Evolutionary conservation across 2,329 filamentous ascomycete genomes (phyloP).

Genomic region (Talaromyces verruculosus): DNA sequence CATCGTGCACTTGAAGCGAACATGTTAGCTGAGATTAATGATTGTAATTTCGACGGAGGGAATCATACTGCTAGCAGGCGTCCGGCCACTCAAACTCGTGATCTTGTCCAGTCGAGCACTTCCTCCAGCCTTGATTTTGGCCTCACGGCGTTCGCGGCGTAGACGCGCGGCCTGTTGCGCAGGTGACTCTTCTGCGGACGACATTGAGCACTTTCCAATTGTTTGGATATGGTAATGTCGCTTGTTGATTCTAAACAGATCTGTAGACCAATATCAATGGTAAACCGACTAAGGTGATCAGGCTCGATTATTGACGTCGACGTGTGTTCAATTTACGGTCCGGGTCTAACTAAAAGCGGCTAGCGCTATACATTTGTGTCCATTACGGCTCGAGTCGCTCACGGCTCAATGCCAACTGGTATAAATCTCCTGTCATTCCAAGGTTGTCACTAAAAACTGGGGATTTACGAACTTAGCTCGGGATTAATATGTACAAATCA

Average conservation of each 20-base stretch:
- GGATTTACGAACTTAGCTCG: conserved; percentile 98
- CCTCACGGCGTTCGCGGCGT: conserved; percentile 62
- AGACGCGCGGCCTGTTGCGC: conserved; percentile 57
- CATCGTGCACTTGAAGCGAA: conserved; percentile 12
- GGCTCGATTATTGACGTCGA: not conserved
- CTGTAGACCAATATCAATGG: not conserved
- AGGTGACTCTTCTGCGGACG: conserved; percentile 45
- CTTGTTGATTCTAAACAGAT: not conserved
- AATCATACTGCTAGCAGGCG: conserved; percentile 40
- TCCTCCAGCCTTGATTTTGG: conserved; percentile 61
- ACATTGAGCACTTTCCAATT: conserved; percentile 28
- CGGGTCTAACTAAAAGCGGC: not conserved
- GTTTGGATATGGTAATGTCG: not conserved
- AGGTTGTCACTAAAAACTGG: conserved; percentile 95
- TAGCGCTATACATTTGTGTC: conserved; percentile 56
- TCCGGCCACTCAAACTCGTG: conserved; percentile 58
- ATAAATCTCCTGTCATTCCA: conserved; percentile 98
- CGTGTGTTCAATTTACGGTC: not conserved
- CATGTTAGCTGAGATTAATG: not conserved
- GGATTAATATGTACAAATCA: conserved; percentile 75
- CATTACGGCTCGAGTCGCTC: conserved; percentile 96
- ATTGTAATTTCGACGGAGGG: not conserved
- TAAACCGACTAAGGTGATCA: no score
- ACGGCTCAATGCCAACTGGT: conserved; percentile 58
- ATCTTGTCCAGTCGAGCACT: conserved; percentile 62